Conservation (phyloP, 2,329 filamentous ascomycete genomes). For the Pseudocercospora macadamiae region DNA sequence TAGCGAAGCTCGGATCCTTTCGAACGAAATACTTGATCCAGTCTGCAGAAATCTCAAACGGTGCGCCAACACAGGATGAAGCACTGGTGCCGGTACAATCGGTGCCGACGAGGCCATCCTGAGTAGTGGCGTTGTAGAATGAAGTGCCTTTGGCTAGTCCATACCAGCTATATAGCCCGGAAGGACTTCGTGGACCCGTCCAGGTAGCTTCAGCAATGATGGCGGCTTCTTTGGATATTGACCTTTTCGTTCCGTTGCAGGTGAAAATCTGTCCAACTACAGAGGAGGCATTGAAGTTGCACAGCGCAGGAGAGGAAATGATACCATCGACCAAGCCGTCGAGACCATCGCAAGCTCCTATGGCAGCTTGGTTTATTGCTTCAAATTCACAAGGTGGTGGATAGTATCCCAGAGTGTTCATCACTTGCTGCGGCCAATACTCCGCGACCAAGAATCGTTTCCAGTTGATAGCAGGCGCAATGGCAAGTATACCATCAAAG, state of each 20-base stretch:
- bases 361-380: slow-evolving; percentile 35
- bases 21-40: slow-evolving; percentile 43
- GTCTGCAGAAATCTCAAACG: slow-evolving; percentile 33
- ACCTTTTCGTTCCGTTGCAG: slow-evolving; percentile 21
- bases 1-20: slow-evolving; percentile 38
- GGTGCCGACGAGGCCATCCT: slow-evolving; percentile 32
- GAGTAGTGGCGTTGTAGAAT: slow-evolving; percentile 7
- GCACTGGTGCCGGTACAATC: slow-evolving; percentile 24
- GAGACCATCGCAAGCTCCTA: slow-evolving; percentile 39
- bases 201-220: slow-evolving; percentile 38
- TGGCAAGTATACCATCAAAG: slow-evolving; percentile 45
- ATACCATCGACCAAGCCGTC: slow-evolving; percentile 40
- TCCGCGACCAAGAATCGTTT: slow-evolving; percentile 25
- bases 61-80: slow-evolving; percentile 24
- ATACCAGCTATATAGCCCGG: slow-evolving; percentile 38
- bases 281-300: slow-evolving; percentile 32
- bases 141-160: slow-evolving; percentile 26
- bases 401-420: slow-evolving; percentile 29
- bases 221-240: slow-evolving; percentile 34
- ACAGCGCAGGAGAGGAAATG: slow-evolving; percentile 27
- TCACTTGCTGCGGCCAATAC: slow-evolving; percentile 34
- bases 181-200: slow-evolving; percentile 34
- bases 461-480: slow-evolving; percentile 42
- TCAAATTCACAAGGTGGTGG: slow-evolving; percentile 38
- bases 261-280: slow-evolving; percentile 46